These are phyloP conservation scores for Glaciozyma antarctica DNA, from an alignment of 768 basidiomycete genomes.

Conservation along the genomic window DNA sequence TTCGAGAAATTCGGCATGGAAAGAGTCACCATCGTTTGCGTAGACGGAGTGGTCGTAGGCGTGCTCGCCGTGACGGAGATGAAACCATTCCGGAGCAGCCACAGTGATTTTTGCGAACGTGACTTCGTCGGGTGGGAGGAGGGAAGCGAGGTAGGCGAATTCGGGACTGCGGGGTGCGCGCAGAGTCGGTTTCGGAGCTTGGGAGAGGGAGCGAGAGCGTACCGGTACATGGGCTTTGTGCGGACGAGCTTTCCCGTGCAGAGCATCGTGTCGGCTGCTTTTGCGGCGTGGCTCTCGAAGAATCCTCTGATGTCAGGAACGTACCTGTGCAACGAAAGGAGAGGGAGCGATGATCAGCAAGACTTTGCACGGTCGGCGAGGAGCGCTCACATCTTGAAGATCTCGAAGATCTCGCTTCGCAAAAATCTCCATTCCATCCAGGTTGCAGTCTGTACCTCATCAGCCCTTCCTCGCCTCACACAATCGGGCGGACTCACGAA, in stretches of 20 bases:
- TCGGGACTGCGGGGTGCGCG: constrained; percentile 15
- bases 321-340: constrained; percentile 3
- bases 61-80: constrained; percentile 34
- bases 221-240: constrained; percentile 31
- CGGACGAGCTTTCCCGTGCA: constrained; percentile 29
- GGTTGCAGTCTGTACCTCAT: constrained; percentile 39
- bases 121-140: constrained; percentile 39
- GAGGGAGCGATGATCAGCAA: background rate
- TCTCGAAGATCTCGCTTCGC: constrained; percentile 28
- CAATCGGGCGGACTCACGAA: too few species aligned
- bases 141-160: constrained; percentile 28
- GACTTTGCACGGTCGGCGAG: background rate
- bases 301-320: constrained; percentile 27
- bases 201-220: background rate
- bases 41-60: constrained; percentile 47
- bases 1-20: constrained; percentile 2
- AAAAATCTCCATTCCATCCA: constrained; percentile 35
- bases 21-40: constrained; percentile 48
- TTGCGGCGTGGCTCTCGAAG: constrained; percentile 24
- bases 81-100: constrained; percentile 51
- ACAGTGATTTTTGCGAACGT: constrained; percentile 61
- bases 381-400: constrained; percentile 26
- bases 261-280: constrained; percentile 26
- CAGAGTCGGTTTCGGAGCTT: too few species aligned
- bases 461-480: too few species aligned